These are phyloP conservation scores for Eurotiales sp. DNA, from an alignment of 2,329 filamentous ascomycete species.

Conservation along the genomic window DNA sequence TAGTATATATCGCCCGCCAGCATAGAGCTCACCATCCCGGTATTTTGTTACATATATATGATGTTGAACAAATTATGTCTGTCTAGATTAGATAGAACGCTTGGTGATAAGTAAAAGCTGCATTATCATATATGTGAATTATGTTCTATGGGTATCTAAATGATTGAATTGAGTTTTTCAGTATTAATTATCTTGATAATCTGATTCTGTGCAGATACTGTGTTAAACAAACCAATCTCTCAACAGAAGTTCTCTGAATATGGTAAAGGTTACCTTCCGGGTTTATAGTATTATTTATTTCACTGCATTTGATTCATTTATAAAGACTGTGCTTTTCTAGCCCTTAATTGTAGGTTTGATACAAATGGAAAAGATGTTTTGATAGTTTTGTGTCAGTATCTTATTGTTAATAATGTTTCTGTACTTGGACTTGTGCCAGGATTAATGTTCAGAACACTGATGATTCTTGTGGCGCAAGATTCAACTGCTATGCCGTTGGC, in stretches of 20 bases:
- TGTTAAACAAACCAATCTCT: no score
- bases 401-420: conserved; percentile 63
- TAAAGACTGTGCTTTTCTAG: conserved; percentile 51
- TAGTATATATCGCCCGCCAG: conserved; percentile 47
- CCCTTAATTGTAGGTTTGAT: conserved; percentile 60
- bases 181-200: no score
- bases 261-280: no score
- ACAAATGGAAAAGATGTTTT: conserved; percentile 64
- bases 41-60: conserved; percentile 53
- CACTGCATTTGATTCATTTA: conserved; percentile 58
- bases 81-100: conserved; percentile 48
- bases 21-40: conserved; percentile 48
- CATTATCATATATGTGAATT: conserved; percentile 52
- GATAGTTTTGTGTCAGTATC: conserved; percentile 65
- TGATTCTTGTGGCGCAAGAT: conserved; percentile 64
- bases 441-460: conserved; percentile 59
- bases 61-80: conserved; percentile 49
- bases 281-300: no score
- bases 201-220: no score
- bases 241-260: no score
- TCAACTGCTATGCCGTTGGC: conserved; percentile 60
- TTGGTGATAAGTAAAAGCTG: conserved; percentile 55
- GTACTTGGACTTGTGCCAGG: conserved; percentile 47
- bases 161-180: conserved; percentile 53
- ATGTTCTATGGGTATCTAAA: conserved; percentile 50